Evolutionary conservation across 1,139 yeast species (phyloP).

Genomic region (Schizosaccharomyces versatilis): DNA sequence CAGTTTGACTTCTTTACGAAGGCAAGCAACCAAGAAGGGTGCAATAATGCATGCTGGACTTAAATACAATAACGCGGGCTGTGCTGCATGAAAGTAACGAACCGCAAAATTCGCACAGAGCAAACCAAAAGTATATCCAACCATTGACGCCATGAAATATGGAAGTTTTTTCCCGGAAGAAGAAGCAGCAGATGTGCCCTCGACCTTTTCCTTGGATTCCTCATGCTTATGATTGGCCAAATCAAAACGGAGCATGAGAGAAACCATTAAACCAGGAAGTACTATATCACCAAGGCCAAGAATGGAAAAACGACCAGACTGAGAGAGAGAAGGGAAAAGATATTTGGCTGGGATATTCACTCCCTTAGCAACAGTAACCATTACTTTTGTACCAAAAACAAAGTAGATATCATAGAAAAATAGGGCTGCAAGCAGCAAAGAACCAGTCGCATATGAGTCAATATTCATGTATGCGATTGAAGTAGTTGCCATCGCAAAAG

Average conservation of each 20-base stretch:
- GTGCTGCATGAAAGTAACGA: constrained; percentile 26
- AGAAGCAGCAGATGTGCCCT: constrained; percentile 19
- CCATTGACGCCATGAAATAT: constrained; percentile 26
- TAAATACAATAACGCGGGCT: constrained; percentile 45
- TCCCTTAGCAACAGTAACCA: constrained; percentile 38
- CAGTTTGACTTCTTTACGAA: constrained; percentile 1
- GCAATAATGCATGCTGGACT: constrained; percentile 24
- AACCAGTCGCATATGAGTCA: constrained; percentile 26
- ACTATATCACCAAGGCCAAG: constrained; percentile 42
- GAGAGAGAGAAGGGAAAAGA: constrained; percentile 24
- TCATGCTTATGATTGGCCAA: constrained; percentile 19
- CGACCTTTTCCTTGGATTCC: constrained; percentile 2
- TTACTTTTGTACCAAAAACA: constrained; percentile 40
- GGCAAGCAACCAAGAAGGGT: constrained; percentile 5
- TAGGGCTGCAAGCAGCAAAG: constrained; percentile 27
- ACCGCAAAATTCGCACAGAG: constrained; percentile 24
- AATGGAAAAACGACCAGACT: constrained; percentile 19
- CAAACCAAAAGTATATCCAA: constrained; percentile 29
- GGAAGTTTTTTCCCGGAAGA: constrained; percentile 14
- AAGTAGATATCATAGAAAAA: constrained; percentile 44
- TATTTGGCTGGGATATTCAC: constrained; percentile 37
- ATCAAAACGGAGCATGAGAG: constrained; percentile 33
- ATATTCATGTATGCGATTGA: constrained; percentile 21
- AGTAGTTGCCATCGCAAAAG: constrained; percentile 22
- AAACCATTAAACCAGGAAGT: constrained; percentile 31